Evolutionary conservation across 2,329 filamentous ascomycete species (phyloP), one percentile per base, ranked within the genome.

Genomic region (Byssothecium circinans): DNA sequence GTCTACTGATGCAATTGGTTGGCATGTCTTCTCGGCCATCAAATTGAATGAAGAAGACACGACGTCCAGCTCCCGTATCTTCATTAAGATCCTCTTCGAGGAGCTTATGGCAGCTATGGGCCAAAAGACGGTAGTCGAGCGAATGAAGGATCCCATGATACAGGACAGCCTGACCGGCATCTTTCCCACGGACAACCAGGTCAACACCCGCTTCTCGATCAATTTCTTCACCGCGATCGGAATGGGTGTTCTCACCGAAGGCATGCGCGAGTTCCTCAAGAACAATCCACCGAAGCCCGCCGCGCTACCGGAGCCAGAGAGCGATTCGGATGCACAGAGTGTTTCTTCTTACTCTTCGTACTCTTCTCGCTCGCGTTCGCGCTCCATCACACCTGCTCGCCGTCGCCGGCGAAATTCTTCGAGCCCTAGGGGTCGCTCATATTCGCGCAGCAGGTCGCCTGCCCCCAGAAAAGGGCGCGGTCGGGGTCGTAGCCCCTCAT

Each of bases 221-320:
- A 99, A 99, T 74, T 99, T 96, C 79, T 97, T 99, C 71, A 99
- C 94, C 8, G 94, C 91, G 63, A 95, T 99, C 62, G 91, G 91
- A 49, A 95, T 99, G 88, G 94, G 94, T 67, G 84, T 83, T 19
- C 80, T 99, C 52, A 99, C 94, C 2, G 94, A 99, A 68, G 88
- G 91, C 57, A 95, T 96, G 90, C 86, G 94, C 70, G 89, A 95
- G 64, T 85, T 87, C 67, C 80, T 99, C 47, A 88, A 91, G 69
- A 96, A 91, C 65, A 61, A 52, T 29, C 83, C 95, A 72, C 91
- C 91, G 11, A 94, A 95, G 67, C 91, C 91, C 2, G 81, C 87
- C 1, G 84, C 89, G 5, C 51, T 70, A 2, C 68, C 67, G 4
- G 65, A 63, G 43, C 60, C 65, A 18, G 69, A 69, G 34, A 64